These are phyloP conservation scores for Scedosporium apiospermum DNA, from an alignment of 2,329 filamentous ascomycete genomes.

Conservation along the genomic window DNA sequence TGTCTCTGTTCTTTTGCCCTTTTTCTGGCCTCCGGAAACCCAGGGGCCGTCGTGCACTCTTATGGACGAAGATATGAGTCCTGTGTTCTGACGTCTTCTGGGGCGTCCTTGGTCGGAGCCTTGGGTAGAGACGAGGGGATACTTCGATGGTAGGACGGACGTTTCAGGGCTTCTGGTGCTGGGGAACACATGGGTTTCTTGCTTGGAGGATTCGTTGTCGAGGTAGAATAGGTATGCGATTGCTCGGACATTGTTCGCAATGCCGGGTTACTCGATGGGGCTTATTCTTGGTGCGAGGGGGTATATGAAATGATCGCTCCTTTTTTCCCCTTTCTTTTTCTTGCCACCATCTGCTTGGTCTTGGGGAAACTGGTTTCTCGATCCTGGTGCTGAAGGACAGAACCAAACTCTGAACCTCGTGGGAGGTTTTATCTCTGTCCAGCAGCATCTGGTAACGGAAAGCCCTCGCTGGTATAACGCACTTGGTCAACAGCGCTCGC, in stretches of 20 bases:
- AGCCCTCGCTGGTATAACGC: constrained; percentile 12
- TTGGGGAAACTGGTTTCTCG: constrained; percentile 3
- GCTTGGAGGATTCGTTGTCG: constrained; percentile 65
- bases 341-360: constrained; percentile 9
- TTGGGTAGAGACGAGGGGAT: not conserved
- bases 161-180: constrained; percentile 17
- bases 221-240: constrained; percentile 98
- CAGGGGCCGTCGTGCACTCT: not conserved
- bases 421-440: constrained; percentile 25
- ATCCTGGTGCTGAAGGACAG: constrained; percentile 7
- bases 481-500: constrained; percentile 11
- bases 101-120: not conserved
- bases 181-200: constrained; percentile 16
- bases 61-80: constrained; percentile 85
- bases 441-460: not conserved
- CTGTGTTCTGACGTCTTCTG: constrained; percentile 4
- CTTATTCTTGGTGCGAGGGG: constrained; percentile 99
- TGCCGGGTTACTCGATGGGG: constrained; percentile 96
- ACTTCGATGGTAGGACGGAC: constrained; percentile 18
- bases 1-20: constrained; percentile 16
- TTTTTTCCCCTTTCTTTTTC: constrained; percentile 13
- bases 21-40: constrained; percentile 15
- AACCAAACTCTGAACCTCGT: constrained; percentile 28
- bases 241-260: constrained; percentile 44
- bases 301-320: constrained; percentile 22